Evolutionary conservation across 495 filamentous ascomycete species (phyloP).

Genomic region (Cetradonia linearis): DNA sequence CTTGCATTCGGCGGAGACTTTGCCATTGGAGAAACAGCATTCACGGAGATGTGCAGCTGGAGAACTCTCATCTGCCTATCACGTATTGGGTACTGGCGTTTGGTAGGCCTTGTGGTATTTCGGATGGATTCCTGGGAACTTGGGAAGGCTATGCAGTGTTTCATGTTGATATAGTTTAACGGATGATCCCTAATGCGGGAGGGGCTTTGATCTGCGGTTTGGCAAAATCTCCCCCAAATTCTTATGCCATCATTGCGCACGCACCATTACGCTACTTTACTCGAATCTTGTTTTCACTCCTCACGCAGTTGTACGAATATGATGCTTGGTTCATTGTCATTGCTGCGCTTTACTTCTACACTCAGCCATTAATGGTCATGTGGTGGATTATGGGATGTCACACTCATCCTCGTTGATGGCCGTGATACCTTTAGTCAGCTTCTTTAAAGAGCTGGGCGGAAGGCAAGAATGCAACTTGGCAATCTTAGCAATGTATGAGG

Average conservation of each 20-base stretch:
- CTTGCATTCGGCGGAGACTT: neutral
- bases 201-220: slow-evolving; percentile 18
- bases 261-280: neutral
- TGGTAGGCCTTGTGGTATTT: neutral
- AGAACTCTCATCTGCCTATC: neutral
- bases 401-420: neutral
- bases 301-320: neutral
- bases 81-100: slow-evolving; percentile 12
- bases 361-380: neutral
- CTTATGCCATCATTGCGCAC: slow-evolving; percentile 18
- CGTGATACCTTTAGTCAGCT: neutral
- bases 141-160: slow-evolving; percentile 21
- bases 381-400: neutral
- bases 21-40: neutral
- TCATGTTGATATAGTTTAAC: slow-evolving; percentile 19
- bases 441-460: neutral
- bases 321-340: neutral
- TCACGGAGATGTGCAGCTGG: neutral
- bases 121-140: neutral
- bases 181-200: slow-evolving; percentile 19
- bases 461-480: slow-evolving; percentile 6
- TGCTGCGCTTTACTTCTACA: neutral
- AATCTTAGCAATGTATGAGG: slow-evolving; percentile 8
- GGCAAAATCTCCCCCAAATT: neutral
- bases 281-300: neutral